Evolutionary conservation across 208 protist genomes (phyloP).

Genomic region (Acanthamoeba castellanii): DNA sequence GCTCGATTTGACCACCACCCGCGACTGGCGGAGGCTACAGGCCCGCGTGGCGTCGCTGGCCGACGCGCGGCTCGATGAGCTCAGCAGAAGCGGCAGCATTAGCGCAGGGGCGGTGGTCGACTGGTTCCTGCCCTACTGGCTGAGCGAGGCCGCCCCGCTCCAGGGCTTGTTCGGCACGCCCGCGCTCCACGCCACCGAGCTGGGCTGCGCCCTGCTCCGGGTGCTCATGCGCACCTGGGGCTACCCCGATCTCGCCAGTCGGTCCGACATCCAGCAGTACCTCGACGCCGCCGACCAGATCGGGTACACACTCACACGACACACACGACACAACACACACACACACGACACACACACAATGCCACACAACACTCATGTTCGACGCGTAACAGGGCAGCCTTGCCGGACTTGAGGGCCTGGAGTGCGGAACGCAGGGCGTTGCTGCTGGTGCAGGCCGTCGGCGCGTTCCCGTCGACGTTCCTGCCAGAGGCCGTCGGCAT

Average conservation of each 20-base stretch:
- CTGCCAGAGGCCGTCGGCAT: neutral
- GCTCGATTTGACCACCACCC: neutral
- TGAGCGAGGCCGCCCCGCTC: neutral
- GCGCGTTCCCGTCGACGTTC: neutral
- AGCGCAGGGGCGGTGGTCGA: neutral
- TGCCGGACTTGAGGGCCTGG: neutral
- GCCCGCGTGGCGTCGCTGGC: neutral
- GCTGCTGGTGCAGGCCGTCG: neutral
- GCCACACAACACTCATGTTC: neutral
- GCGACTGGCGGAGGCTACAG: neutral
- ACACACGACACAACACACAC: neutral
- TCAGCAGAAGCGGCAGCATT: neutral
- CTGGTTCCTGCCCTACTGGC: constrained; percentile 7
- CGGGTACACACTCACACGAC: neutral
- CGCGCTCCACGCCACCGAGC: neutral
- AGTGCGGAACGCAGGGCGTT: neutral
- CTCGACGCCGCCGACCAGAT: neutral
- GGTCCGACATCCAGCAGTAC: neutral
- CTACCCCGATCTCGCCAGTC: neutral
- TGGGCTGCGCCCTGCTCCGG: neutral
- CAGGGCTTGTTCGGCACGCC: neutral
- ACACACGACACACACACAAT: too few species aligned
- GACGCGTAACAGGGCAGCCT: neutral
- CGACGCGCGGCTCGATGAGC: neutral
- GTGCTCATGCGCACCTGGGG: neutral